phyloP scores from a whole-genome alignment of 208 protist species.

The Leishmania arabica region DNA sequence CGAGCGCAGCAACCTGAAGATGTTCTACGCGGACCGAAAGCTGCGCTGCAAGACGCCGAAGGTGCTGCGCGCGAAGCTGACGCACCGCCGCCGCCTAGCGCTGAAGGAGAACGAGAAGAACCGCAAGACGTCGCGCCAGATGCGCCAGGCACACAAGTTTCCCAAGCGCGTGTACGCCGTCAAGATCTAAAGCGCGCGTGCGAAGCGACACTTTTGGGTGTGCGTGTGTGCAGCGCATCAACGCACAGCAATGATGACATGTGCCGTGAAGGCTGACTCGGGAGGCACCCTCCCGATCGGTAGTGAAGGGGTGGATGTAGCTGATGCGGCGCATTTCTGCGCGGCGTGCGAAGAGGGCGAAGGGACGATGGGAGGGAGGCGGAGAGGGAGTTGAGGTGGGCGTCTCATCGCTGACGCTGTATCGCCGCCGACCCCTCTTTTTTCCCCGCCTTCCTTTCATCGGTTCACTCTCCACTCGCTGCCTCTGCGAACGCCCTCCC shows the following conservation, averaged over 20 bases:
- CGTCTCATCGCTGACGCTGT: neutral
- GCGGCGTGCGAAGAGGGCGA: neutral
- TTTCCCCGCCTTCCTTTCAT: neutral
- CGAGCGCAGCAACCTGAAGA: conserved; percentile 90
- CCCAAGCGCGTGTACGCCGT: conserved; percentile 90
- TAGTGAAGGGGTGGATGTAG: neutral
- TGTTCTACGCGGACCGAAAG: conserved; percentile 95
- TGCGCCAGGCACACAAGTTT: conserved; percentile 78
- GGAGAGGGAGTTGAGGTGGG: too few species aligned
- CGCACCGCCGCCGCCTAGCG: conserved; percentile 84
- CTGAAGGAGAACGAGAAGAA: conserved; percentile 90
- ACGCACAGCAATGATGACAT: neutral
- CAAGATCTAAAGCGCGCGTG: conserved; percentile 62
- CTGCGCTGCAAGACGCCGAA: conserved; percentile 76
- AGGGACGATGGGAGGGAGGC: neutral
- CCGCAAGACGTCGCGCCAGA: conserved; percentile 85
- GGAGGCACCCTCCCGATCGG: neutral
- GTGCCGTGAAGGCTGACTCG: neutral
- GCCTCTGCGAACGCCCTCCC: neutral
- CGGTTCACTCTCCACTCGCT: neutral
- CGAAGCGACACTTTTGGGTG: neutral
- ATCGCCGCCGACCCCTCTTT: neutral
- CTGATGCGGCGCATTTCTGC: neutral
- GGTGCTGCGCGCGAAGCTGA: conserved; percentile 86
- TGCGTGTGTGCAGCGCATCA: neutral